Evolutionary conservation across 2,329 filamentous ascomycete species (phyloP), one percentile per base, ranked within the genome.

Genomic region (Drechmeria coniospora): DNA sequence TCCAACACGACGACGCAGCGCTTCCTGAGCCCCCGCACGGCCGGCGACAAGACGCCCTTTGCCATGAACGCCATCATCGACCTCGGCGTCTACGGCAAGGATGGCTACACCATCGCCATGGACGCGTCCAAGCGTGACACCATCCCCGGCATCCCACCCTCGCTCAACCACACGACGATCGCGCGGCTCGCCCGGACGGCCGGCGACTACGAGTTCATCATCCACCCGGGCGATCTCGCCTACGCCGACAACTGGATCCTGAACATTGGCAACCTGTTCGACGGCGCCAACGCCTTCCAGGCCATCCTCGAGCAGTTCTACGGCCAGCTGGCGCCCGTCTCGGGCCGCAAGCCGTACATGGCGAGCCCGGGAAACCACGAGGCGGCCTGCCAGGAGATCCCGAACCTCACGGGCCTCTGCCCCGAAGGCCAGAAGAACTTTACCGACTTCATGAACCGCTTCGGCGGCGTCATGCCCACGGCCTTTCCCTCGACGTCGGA

Each of bases 241-340:
- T 74, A 74, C 36, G 67, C 68, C 2, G 68, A 73, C 33, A 61
- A 71, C 43, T 73, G 68, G 68, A 53, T 52, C 23, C 43, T 60
- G 4, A 57, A 51, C 12, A 31, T 50, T 1, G 47, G 56, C 20
- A 68, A 68, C 41, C 34, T 62, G 1, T 34, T 63, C 5, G 50
- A 63, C 17, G 62, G 63, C 23, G 49, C 51, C 13, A 48, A 65
- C 21, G 65, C 63, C n/a, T 71, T 62, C 41, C 56, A 68, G 33
- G 58, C 64, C 13, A 71, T 71, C 35, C 46, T 68, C 1, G 64
- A 72, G 39, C 52, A 61, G 28, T 71, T 73, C 42, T 73, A 67
- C 27, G 27, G 35, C 11, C 42, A 46, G 30, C 35, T 45, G 1
- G 36, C 39, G 2, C 36, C 67, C 4, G 60, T 74, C 27, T 42